These are phyloP conservation scores for Proliferodiscus dingleyae DNA, from an alignment of 2,329 filamentous ascomycete species.

Conservation along the genomic window DNA sequence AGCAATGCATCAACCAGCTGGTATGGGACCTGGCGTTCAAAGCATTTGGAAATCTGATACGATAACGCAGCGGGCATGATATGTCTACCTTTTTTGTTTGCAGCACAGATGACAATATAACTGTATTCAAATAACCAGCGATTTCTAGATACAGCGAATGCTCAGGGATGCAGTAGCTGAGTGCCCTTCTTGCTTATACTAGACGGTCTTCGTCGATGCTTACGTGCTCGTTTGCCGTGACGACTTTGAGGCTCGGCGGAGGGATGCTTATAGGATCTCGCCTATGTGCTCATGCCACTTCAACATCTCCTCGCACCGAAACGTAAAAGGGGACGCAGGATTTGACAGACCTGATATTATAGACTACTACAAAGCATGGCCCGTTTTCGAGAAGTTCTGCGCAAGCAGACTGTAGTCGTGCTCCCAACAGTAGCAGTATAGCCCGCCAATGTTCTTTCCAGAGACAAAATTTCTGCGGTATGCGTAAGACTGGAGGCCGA, in stretches of 20 bases:
- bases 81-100: not conserved
- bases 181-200: not conserved
- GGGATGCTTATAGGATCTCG: not conserved
- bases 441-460: no score
- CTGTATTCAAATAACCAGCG: not conserved
- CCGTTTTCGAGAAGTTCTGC: no score
- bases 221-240: not conserved
- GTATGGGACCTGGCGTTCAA: slow-evolving; percentile 4
- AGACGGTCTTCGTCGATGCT: not conserved
- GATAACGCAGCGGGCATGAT: not conserved
- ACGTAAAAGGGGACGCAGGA: not conserved
- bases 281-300: not conserved
- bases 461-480: no score
- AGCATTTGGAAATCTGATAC: not conserved
- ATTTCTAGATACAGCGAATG: not conserved
- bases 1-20: slow-evolving; percentile 6
- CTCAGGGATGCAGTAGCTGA: not conserved
- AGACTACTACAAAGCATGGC: no score
- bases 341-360: no score
- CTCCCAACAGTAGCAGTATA: no score
- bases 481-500: no score
- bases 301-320: not conserved
- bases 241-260: not conserved
- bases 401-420: no score
- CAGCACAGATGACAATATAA: not conserved